phyloP scores from a whole-genome alignment of 2,329 filamentous ascomycete genomes.

The Emmonsiellopsis sp. region DNA sequence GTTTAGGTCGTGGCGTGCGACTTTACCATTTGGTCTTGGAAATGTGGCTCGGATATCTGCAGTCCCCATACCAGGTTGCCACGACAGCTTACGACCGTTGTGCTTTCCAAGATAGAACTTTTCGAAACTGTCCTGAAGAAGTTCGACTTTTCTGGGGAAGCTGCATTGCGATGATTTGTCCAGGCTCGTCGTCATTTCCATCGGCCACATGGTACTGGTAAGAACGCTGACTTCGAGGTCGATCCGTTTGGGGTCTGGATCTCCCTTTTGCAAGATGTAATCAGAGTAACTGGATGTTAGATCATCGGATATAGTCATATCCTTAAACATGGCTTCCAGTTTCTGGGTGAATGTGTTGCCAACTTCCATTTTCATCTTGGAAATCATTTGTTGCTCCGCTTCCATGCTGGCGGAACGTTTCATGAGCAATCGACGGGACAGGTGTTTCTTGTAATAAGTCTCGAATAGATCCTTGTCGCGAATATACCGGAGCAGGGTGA shows the following conservation, averaged over 20 bases:
- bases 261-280: slow-evolving; percentile 53
- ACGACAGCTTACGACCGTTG: slow-evolving; percentile 79
- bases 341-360: slow-evolving; percentile 90
- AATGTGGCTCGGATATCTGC: slow-evolving; percentile 79
- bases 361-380: slow-evolving; percentile 92
- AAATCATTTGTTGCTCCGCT: slow-evolving; percentile 90
- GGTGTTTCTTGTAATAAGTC: slow-evolving; percentile 94
- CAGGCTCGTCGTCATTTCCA: slow-evolving; percentile 66
- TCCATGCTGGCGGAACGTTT: slow-evolving; percentile 85
- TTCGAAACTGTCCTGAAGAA: slow-evolving; percentile 75
- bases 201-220: slow-evolving; percentile 90
- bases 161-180: slow-evolving; percentile 48
- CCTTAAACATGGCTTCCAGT: slow-evolving; percentile 96
- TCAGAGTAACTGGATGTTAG: slow-evolving; percentile 68
- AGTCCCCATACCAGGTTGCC: slow-evolving; percentile 67
- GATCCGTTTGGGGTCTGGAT: slow-evolving; percentile 52
- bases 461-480: slow-evolving; percentile 92
- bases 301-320: slow-evolving; percentile 81
- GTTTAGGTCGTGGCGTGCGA: slow-evolving; percentile 76
- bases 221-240: slow-evolving; percentile 80
- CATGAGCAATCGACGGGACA: slow-evolving; percentile 77
- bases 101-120: slow-evolving; percentile 81
- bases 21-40: slow-evolving; percentile 61
- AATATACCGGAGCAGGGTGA: slow-evolving; percentile 77
- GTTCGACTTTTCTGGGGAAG: slow-evolving; percentile 66